These are phyloP conservation scores for Mucor indicus DNA, from an alignment of 371 early-diverging fungal genomes.

Conservation along the genomic window DNA sequence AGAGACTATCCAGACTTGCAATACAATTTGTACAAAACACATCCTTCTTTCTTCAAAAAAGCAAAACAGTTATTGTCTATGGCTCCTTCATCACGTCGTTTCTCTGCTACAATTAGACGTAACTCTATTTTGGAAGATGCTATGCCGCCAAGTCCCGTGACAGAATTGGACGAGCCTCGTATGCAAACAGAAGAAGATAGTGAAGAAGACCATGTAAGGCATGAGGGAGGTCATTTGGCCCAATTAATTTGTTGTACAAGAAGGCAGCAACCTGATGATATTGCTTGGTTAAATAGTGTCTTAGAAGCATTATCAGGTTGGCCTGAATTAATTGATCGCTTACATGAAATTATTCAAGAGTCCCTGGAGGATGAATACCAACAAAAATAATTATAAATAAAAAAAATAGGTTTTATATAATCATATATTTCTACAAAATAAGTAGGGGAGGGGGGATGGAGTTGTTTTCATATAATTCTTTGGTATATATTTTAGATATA, in stretches of 20 bases:
- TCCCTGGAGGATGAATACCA: slow-evolving; percentile 5
- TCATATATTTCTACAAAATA: too few relatives aligned
- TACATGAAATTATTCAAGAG: slow-evolving; percentile 24
- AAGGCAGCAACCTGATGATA: slow-evolving; percentile 43
- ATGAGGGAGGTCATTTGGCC: slow-evolving; percentile 7
- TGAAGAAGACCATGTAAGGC: slow-evolving; percentile 14
- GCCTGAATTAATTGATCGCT: slow-evolving; percentile 37
- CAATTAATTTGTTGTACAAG: slow-evolving; percentile 27
- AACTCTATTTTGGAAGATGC: slow-evolving; percentile 38
- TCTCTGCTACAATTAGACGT: slow-evolving; percentile 26
- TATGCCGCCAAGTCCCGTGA: slow-evolving; percentile 18
- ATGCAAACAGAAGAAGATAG: slow-evolving; percentile 18
- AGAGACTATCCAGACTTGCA: slow-evolving; percentile 36
- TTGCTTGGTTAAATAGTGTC: slow-evolving; percentile 30
- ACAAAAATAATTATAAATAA: slow-evolving; percentile 1
- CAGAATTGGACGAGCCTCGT: slow-evolving; percentile 22
- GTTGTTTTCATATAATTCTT: too few relatives aligned
- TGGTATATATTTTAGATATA: too few relatives aligned
- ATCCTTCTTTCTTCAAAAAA: slow-evolving; percentile 35
- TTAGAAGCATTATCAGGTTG: slow-evolving; percentile 33
- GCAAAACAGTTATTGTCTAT: slow-evolving; percentile 29
- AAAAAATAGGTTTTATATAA: not conserved
- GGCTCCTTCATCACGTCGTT: slow-evolving; percentile 22
- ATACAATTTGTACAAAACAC: slow-evolving; percentile 19
- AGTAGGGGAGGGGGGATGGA: too few relatives aligned